phyloP scores from a whole-genome alignment of 192 early-diverging fungal species.

The Coemansia umbellata region DNA sequence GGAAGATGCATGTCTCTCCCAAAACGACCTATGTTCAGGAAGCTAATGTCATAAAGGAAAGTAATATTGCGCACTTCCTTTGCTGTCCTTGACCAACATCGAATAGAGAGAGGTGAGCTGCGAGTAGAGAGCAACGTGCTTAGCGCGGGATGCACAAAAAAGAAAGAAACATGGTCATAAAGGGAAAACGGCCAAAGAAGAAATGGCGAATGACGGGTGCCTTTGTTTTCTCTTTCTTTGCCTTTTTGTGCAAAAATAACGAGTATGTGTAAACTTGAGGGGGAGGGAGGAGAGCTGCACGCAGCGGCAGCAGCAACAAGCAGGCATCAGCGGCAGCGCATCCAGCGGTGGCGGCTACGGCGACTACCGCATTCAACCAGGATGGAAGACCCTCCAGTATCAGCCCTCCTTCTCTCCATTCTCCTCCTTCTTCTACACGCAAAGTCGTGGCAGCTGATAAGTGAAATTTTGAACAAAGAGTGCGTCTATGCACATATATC shows the following conservation, averaged over 20 bases:
- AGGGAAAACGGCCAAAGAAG: background rate
- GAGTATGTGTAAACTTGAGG: background rate
- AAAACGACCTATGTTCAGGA: background rate
- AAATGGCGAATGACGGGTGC: background rate
- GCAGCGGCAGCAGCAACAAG: background rate
- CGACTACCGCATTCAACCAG: too few relatives aligned
- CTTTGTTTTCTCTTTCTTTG: background rate
- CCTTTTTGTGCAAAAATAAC: constrained; percentile 1
- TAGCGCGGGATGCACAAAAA: background rate
- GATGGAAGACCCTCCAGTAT: too few relatives aligned
- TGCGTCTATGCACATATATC: background rate
- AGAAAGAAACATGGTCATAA: background rate
- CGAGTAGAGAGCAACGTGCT: constrained; percentile 4
- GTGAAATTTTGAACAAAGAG: constrained; percentile 1
- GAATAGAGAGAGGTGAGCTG: background rate
- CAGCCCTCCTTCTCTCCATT: too few relatives aligned
- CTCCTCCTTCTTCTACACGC: too few relatives aligned
- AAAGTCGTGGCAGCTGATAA: background rate
- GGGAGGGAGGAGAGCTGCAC: constrained; percentile 1
- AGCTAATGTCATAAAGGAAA: background rate
- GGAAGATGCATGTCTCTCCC: background rate
- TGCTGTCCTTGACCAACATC: background rate
- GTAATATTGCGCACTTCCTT: background rate
- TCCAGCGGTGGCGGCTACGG: too few relatives aligned
- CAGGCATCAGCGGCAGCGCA: background rate